phyloP scores from a whole-genome alignment of 169 alveolate genomes.

The Plasmodium yoelii region DNA sequence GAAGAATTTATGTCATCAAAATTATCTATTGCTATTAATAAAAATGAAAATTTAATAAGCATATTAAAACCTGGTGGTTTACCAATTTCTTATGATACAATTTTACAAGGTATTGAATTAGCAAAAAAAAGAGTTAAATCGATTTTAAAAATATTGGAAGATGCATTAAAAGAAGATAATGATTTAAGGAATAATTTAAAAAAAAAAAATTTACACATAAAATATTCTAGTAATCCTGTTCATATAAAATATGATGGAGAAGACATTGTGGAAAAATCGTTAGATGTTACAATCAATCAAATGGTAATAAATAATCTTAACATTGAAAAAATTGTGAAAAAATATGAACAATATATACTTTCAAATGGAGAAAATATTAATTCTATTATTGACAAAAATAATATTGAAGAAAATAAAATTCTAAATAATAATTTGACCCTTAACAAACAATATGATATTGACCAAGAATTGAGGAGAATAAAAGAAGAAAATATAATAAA shows the following conservation, averaged over 20 bases:
- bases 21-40: constrained; percentile 52
- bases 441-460: constrained; percentile 11
- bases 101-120: constrained; percentile 41
- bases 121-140: constrained; percentile 58
- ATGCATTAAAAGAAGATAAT: constrained; percentile 62
- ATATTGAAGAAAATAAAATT: too few species aligned
- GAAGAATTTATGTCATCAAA: constrained; percentile 70
- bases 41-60: constrained; percentile 42
- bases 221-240: constrained; percentile 56
- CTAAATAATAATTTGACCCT: neutral
- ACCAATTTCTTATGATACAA: constrained; percentile 42
- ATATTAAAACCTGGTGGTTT: constrained; percentile 60
- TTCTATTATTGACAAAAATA: too few species aligned
- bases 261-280: constrained; percentile 2
- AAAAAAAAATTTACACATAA: constrained; percentile 48
- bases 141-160: constrained; percentile 59
- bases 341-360: constrained; percentile 39
- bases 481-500: constrained; percentile 16
- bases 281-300: constrained; percentile 24
- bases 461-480: constrained; percentile 23
- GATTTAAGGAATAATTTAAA: constrained; percentile 45
- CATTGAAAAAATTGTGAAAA: constrained; percentile 44
- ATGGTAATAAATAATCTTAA: constrained; percentile 17
- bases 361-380: too few species aligned
- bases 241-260: constrained; percentile 40